phyloP scores from a whole-genome alignment of 1,284 basidiomycete species.

The Rhodotorula glutinis region DNA sequence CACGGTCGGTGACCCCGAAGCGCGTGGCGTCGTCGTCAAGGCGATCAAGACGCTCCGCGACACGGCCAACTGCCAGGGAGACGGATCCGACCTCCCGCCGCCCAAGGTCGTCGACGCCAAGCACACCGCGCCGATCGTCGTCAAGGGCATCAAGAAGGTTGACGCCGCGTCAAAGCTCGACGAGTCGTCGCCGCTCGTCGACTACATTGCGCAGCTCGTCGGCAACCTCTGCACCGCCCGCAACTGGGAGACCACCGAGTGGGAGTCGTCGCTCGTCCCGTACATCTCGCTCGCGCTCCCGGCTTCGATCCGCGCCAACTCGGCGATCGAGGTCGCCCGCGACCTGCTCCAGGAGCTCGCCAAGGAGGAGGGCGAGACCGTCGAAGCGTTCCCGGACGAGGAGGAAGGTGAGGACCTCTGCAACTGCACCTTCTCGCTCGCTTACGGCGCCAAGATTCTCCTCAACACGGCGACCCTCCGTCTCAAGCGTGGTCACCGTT shows the following conservation, averaged over 20 bases:
- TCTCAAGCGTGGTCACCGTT: constrained; percentile 97
- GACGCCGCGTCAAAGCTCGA: constrained; percentile 53
- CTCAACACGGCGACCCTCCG: constrained; percentile 94
- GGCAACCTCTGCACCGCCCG: constrained; percentile 82
- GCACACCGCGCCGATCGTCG: constrained; percentile 64
- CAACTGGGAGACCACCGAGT: constrained; percentile 85
- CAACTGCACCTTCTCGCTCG: constrained; percentile 96
- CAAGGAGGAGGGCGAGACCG: constrained; percentile 68
- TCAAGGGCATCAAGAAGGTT: constrained; percentile 77
- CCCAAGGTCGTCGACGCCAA: constrained; percentile 69
- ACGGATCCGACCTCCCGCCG: constrained; percentile 84
- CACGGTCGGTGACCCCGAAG: constrained; percentile 91
- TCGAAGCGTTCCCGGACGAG: constrained; percentile 74
- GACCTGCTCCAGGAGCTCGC: constrained; percentile 89
- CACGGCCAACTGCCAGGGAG: constrained; percentile 81
- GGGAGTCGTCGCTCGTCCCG: constrained; percentile 72
- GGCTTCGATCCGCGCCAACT: constrained; percentile 53
- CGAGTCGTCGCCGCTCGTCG: constrained; percentile 57
- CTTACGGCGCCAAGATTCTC: constrained; percentile 97
- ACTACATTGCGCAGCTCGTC: constrained; percentile 75
- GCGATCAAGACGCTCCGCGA: constrained; percentile 91
- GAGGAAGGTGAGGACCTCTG: constrained; percentile 97
- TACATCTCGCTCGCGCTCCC: constrained; percentile 69
- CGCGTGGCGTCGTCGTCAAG: constrained; percentile 79
- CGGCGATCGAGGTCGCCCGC: constrained; percentile 66